Conservation (phyloP, 2,329 filamentous ascomycete species). For the Blastomyces parvus region DNA sequence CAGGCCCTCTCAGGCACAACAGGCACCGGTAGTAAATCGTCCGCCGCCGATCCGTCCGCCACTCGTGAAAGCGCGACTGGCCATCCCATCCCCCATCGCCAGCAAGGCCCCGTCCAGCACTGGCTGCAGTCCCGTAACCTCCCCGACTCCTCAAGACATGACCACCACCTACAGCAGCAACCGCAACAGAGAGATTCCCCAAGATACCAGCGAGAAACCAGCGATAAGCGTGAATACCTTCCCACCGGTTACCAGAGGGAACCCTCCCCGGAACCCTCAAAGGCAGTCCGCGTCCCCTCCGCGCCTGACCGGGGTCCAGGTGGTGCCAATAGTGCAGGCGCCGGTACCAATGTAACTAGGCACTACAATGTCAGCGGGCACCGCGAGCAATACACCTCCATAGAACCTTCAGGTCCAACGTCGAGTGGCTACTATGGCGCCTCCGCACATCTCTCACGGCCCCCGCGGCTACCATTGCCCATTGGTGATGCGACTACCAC, state of each 20-base stretch:
- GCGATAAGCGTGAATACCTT: slow-evolving; percentile 10
- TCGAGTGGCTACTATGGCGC: slow-evolving; percentile 41
- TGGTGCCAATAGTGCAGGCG: background rate
- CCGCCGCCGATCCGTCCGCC: slow-evolving; percentile 36
- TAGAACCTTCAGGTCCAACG: slow-evolving; percentile 36
- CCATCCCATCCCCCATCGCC: slow-evolving; percentile 28
- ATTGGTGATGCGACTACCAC: slow-evolving; percentile 87
- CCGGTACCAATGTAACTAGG: background rate
- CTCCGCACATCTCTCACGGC: slow-evolving; percentile 42
- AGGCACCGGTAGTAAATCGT: slow-evolving; percentile 23
- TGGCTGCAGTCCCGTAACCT: slow-evolving; percentile 30
- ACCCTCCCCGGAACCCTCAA: slow-evolving; percentile 26
- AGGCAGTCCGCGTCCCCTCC: slow-evolving; percentile 32
- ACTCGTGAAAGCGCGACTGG: slow-evolving; percentile 36
- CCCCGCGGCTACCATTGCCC: slow-evolving; percentile 79
- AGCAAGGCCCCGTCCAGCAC: slow-evolving; percentile 30
- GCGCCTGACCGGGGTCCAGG: slow-evolving; percentile 18
- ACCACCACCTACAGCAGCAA: slow-evolving; percentile 15
- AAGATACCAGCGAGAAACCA: slow-evolving; percentile 11
- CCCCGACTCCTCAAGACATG: slow-evolving; percentile 22
- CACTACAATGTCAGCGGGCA: background rate
- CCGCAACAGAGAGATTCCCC: slow-evolving; percentile 15
- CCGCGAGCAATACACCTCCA: slow-evolving; percentile 17
- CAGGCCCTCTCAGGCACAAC: slow-evolving; percentile 30
- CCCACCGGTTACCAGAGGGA: background rate